Evolutionary conservation across 495 filamentous ascomycete genomes (phyloP).

Genomic region (Penicillium soppii): DNA sequence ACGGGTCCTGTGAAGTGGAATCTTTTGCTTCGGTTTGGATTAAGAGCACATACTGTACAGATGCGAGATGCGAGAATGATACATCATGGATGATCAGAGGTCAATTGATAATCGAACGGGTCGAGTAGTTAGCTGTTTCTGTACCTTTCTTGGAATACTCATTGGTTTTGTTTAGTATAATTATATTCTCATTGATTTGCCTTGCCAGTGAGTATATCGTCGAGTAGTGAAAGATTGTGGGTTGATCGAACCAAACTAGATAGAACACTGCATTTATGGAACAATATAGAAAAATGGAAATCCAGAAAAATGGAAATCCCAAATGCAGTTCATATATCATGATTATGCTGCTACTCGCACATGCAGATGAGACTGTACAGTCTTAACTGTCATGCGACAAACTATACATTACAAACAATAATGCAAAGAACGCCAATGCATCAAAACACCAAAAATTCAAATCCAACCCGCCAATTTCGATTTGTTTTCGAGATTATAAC

Average conservation of each 20-base stretch:
- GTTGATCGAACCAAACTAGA: no score
- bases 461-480: neutral
- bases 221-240: no score
- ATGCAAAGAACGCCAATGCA: neutral
- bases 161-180: slow-evolving; percentile 5
- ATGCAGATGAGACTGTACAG: neutral
- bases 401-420: neutral
- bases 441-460: neutral
- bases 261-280: no score
- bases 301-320: no score
- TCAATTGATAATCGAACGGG: slow-evolving; percentile 6
- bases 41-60: slow-evolving; percentile 23
- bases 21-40: neutral
- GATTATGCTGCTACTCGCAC: neutral
- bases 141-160: slow-evolving; percentile 13
- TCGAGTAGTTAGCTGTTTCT: slow-evolving; percentile 6
- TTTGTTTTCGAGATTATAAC: neutral
- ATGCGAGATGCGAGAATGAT: slow-evolving; percentile 5
- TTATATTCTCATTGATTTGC: neutral
- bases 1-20: slow-evolving; percentile 53
- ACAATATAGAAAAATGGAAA: no score
- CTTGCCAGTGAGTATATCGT: neutral
- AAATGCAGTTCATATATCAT: slow-evolving; percentile 3
- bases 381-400: neutral
- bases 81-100: neutral